phyloP scores from a whole-genome alignment of 805 yeast species.

The Naumovozyma baii region DNA sequence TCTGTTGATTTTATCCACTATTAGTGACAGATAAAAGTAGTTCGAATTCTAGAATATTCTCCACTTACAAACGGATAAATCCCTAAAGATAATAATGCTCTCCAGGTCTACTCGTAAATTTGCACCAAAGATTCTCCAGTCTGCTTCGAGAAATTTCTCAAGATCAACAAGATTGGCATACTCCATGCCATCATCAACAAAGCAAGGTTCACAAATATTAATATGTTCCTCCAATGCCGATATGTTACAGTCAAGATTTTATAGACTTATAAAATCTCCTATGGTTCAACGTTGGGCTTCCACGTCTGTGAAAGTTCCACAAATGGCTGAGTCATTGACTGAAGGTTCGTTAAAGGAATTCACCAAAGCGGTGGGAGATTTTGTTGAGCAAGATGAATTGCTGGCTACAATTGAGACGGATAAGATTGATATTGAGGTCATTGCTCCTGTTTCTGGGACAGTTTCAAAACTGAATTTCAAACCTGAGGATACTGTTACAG shows the following conservation, averaged over 20 bases:
- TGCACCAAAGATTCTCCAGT: neutral
- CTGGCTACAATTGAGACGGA: conserved; percentile 97
- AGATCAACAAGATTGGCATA: neutral
- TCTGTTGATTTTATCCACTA: no score
- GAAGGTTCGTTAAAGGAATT: conserved; percentile 83
- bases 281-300: conserved; percentile 28
- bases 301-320: conserved; percentile 78
- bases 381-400: conserved; percentile 74
- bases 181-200: no score
- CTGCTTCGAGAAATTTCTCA: neutral
- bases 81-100: no score
- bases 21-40: no score
- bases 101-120: neutral
- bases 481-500: conserved; percentile 89
- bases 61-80: no score
- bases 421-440: conserved; percentile 94
- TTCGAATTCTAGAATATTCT: no score
- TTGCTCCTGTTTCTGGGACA: conserved; percentile 87
- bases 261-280: neutral
- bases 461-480: conserved; percentile 71
- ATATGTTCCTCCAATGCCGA: no score
- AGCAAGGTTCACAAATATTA: no score
- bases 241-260: no score
- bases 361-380: conserved; percentile 76
- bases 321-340: conserved; percentile 96